Conservation (phyloP, 306 rosid species). For the Lathyrus sativus region DNA sequence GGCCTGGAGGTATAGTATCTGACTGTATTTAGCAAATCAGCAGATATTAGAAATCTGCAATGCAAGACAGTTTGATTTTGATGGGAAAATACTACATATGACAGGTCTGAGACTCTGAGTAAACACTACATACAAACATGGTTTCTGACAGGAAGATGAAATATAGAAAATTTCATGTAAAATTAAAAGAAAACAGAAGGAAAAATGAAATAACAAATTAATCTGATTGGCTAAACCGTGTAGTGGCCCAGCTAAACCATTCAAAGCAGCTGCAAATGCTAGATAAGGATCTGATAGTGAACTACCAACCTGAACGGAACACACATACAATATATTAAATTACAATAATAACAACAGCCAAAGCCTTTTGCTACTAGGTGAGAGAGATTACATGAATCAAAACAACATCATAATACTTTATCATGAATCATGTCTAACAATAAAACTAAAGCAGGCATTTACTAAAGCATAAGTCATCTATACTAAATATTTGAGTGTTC, state of each 20-base stretch:
- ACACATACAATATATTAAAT: slow-evolving; percentile 32
- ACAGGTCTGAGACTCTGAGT: slow-evolving; percentile 13
- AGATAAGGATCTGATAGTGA: slow-evolving; percentile 98
- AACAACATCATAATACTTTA: background rate
- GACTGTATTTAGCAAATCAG: slow-evolving; percentile 7
- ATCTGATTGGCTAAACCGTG: slow-evolving; percentile 99
- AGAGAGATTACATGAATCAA: background rate
- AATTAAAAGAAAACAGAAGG: slow-evolving; percentile 9
- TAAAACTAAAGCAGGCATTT: slow-evolving; percentile 14
- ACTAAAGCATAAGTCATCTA: background rate
- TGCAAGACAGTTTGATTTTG: slow-evolving; percentile 6
- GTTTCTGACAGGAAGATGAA: slow-evolving; percentile 28
- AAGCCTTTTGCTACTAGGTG: background rate
- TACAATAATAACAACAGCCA: background rate
- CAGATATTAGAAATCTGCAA: slow-evolving; percentile 17
- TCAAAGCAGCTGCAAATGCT: slow-evolving; percentile 94
- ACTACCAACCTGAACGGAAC: slow-evolving; percentile 74
- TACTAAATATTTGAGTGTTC: slow-evolving; percentile 21
- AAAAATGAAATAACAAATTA: slow-evolving; percentile 30
- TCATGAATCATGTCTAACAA: background rate
- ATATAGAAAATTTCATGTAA: background rate
- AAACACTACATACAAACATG: slow-evolving; percentile 26
- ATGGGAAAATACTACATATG: background rate
- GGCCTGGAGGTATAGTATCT: background rate
- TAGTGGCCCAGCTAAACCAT: slow-evolving; percentile 97